Evolutionary conservation across 2,329 filamentous ascomycete genomes (phyloP).

Genomic region (Monilinia polystroma): DNA sequence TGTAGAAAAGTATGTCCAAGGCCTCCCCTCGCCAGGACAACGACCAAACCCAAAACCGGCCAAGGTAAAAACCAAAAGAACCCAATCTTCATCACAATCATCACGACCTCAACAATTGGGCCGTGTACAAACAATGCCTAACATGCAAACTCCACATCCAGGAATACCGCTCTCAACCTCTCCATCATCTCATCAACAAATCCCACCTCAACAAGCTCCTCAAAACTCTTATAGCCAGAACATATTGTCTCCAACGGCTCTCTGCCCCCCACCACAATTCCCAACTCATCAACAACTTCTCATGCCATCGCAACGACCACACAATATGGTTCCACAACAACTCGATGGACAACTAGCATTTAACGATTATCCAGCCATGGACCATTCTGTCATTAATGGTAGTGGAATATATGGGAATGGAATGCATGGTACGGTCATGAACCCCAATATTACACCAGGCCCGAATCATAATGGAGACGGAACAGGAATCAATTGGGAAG

Average conservation of each 20-base stretch:
- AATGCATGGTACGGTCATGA: slow-evolving; percentile 21
- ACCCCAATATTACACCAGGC: neutral
- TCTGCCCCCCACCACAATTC: slow-evolving; percentile 39
- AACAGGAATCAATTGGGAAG: slow-evolving; percentile 24
- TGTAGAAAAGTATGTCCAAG: slow-evolving; percentile 91
- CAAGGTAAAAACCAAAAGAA: slow-evolving; percentile 47
- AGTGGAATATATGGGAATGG: slow-evolving; percentile 34
- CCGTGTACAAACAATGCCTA: slow-evolving; percentile 32
- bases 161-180: slow-evolving; percentile 5
- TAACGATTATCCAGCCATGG: slow-evolving; percentile 62
- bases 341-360: slow-evolving; percentile 76
- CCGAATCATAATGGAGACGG: neutral
- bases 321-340: slow-evolving; percentile 62
- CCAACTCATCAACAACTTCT: slow-evolving; percentile 52
- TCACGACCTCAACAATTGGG: slow-evolving; percentile 30
- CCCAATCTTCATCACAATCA: slow-evolving; percentile 32
- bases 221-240: slow-evolving; percentile 32
- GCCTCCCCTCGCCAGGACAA: slow-evolving; percentile 55
- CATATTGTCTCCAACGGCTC: slow-evolving; percentile 37
- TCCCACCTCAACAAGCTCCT: slow-evolving; percentile 13
- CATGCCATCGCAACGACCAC: slow-evolving; percentile 45
- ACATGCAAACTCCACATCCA: slow-evolving; percentile 27
- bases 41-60: slow-evolving; percentile 21
- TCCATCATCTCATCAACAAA: slow-evolving; percentile 24
- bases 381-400: slow-evolving; percentile 40